Base-by-base conservation (phyloP, 768 basidiomycete species). In the Daedaleopsis sinensis region DNA sequence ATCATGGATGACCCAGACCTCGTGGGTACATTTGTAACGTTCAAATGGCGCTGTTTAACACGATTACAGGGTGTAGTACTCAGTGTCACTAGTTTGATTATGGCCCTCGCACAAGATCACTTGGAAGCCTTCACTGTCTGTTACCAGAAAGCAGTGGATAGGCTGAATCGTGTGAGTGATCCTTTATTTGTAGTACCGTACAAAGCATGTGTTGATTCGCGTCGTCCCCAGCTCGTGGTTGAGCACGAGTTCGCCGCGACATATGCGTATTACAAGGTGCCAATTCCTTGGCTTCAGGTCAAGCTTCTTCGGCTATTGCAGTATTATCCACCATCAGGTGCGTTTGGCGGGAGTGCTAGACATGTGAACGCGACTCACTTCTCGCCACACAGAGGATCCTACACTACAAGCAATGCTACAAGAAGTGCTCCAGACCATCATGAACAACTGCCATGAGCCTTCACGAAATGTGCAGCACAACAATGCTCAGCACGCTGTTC, bases 211-310 rank as follows among this genome's bases (percentile, higher is more conserved):
- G 15, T 44, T 61, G 38, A 52, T 46, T 55, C 3, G 5, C 18
- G 38, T 1, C n/a, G 3, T n/a, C 18, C 15, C 6, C 65, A 96
- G 94, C 82, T 99, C 67, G 84, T 98, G 18, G 90, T 98, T 64
- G 93, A 95, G 67, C 89, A 90, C 63, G 93, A 98, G 70, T 96
- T 91, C 70, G 79, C 88, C 9, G 81, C 90, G 38, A 90, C 93
- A 52, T 99, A 99, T 72, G 84, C 95, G 18, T 99, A 99, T 73
- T 99, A 99, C 77, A 94, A 95, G 77, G 94, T 98, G 2, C 96
- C 96, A 21, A 92, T 92, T 23, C 96, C 96, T 0, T 98, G 96
- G 97, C 79, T 98, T 37, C 96, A 98, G 77, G 94, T 98, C 65
- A 97, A 98, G 73, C 83, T 99, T 3, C 80, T 99, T 15, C 89